These are phyloP conservation scores for Verticillium klebahnii DNA, from an alignment of 2,329 filamentous ascomycete genomes.

Conservation along the genomic window DNA sequence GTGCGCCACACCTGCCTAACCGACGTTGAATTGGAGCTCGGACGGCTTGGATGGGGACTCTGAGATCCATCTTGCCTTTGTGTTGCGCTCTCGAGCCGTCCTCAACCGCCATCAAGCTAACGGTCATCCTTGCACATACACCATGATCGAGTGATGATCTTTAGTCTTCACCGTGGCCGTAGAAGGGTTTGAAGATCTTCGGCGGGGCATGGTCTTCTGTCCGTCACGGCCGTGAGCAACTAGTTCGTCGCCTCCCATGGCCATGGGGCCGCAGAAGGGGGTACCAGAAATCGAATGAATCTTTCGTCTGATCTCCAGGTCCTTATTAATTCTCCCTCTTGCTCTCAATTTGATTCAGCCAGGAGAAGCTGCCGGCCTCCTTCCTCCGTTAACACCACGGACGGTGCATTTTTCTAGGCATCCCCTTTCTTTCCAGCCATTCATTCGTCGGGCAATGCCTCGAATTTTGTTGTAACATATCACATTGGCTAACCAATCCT, in stretches of 20 bases:
- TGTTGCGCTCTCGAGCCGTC: no score
- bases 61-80: no score
- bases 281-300: neutral
- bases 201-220: neutral
- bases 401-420: no score
- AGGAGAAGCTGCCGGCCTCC: no score
- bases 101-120: no score
- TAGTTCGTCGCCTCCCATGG: neutral
- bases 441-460: no score
- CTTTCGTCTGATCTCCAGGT: neutral
- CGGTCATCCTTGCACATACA: neutral
- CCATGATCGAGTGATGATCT: neutral
- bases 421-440: no score
- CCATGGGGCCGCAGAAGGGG: neutral
- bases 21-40: neutral
- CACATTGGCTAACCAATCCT: no score
- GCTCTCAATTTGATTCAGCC: no score
- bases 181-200: neutral
- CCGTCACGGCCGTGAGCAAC: neutral
- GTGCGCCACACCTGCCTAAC: neutral
- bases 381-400: no score
- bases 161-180: neutral
- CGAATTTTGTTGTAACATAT: no score
- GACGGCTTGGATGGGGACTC: no score
- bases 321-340: neutral